A percentile compares a stretch with the other conserved stretches of the same genome.
phyloP scores from a whole-genome alignment of 257 asterid species.

The Nicotiana noctiflora region DNA sequence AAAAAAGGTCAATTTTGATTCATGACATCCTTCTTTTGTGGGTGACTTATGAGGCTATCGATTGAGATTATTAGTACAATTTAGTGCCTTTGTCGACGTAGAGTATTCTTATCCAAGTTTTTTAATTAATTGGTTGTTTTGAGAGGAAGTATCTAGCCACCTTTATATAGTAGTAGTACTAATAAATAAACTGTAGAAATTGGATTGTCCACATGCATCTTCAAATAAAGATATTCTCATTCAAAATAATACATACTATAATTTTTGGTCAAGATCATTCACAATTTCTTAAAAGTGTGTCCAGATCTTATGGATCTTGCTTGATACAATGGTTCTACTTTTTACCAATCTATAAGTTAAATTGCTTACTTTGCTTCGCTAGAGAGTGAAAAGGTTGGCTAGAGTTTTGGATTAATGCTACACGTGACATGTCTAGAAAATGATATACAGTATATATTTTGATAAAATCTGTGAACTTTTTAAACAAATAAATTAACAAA shows the following conservation, averaged over 20 bases:
- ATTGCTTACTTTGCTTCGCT: neutral
- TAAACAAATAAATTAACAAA: neutral
- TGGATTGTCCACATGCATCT: neutral
- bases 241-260: neutral
- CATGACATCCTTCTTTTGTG: neutral
- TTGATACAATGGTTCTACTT: neutral
- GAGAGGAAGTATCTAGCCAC: neutral
- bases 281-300: neutral
- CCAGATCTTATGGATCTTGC: conserved; percentile 10
- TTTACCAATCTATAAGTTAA: neutral
- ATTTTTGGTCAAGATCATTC: neutral
- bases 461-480: neutral
- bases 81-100: neutral
- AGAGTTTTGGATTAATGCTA: neutral
- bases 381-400: neutral
- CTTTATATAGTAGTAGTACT: neutral
- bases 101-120: neutral
- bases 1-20: neutral
- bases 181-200: neutral
- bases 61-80: neutral
- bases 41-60: neutral
- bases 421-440: neutral
- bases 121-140: neutral
- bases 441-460: no score
- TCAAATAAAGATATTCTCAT: neutral